These are phyloP conservation scores for Xerocomus nothofagi DNA, from an alignment of 1,284 basidiomycete species.

Conservation along the genomic window DNA sequence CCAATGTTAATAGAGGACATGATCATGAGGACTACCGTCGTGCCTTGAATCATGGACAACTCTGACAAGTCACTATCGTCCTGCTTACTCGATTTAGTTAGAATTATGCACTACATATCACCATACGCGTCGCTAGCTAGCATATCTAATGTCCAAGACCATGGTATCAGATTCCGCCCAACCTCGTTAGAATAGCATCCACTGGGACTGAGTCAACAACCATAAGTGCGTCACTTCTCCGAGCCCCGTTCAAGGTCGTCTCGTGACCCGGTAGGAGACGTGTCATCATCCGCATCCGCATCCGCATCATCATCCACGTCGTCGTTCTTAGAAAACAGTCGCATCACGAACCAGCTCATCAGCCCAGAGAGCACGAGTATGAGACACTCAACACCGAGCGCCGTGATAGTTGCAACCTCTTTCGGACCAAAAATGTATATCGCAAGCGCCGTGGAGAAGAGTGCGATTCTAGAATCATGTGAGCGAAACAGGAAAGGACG, in stretches of 20 bases:
- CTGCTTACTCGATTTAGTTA: too few relatives aligned
- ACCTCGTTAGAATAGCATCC: background rate
- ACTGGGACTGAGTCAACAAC: background rate
- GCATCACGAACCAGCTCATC: constrained; percentile 5
- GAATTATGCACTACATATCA: too few relatives aligned
- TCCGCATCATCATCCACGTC: background rate
- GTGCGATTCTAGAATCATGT: constrained; percentile 5
- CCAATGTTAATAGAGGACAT: too few relatives aligned
- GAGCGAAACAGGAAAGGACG: background rate
- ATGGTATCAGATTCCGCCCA: background rate
- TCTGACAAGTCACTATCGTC: too few relatives aligned
- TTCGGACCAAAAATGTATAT: constrained; percentile 13
- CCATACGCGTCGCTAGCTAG: too few relatives aligned
- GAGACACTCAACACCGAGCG: constrained; percentile 12
- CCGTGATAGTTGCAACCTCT: background rate
- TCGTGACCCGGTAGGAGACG: background rate
- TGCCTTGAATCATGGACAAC: too few relatives aligned
- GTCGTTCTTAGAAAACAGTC: constrained; percentile 1
- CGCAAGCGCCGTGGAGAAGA: constrained; percentile 15
- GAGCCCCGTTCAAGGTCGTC: background rate
- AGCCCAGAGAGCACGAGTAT: constrained; percentile 7
- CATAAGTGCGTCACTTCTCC: background rate
- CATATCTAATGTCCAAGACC: background rate
- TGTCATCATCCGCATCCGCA: background rate
- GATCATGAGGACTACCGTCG: too few relatives aligned